Base-by-base conservation (phyloP, 805 yeast genomes). In the Yamadazyma ubonensis region DNA sequence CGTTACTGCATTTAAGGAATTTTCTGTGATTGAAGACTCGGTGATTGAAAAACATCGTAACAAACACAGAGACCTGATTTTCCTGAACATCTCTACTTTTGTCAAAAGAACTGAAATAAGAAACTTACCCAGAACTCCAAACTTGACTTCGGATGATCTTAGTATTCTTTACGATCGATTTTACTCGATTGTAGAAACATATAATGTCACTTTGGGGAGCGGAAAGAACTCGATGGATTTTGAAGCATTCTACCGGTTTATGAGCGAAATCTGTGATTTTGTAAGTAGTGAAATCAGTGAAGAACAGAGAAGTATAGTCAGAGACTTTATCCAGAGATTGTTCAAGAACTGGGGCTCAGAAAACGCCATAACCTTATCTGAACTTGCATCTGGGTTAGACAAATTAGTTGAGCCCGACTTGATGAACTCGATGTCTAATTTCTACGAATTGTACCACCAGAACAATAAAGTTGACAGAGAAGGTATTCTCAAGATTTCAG, bases 1-100 rank as follows among this genome's bases (percentile, higher is more conserved):
- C 63, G 96, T 89, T 8, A 88, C 89, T 2, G 93, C 99, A 0
- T 90, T 91, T 65, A 84, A 84, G 53, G 99, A 93, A 57, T 93
- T 93, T 59, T 73, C 84, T 6, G 80, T 80, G 5, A 75, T 93
- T 16, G 81, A 87, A 22, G 96, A 90, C 43, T 82, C 79, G 1
- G 71, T 79, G 59, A 79, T 93, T 29, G 73, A 71, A 16, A 83
- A 75, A 42, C 83, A 81, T 52, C 76, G 98, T 38, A 68, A 74
- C 17, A 83, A 75, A 55, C 82, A 78, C 58, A 81, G 89, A 59
- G 79, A 81, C 49, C 78, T 81, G 32, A 91, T 93, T 31, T 79
- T 86, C 54, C 86, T 77, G 51, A 91, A 93, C 39, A 88, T 91
- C 45, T 96, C 93, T 50, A 73, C 81, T 1, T 91, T 91, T 66